Percentiles rank a stretch among this genome's conserved stretches.
Conservation (phyloP, 345 rosid genomes). For the Brassica napus region Da-Ae NC_063452.1:61432001-61432500, state of each 20-base stretch:
- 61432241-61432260: conserved; percentile 54
- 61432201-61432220: conserved; percentile 55
- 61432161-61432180: conserved; percentile 51
- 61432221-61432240: conserved; percentile 68
- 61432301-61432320: conserved; percentile 62
- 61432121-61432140: conserved; percentile 55
- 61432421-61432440: conserved; percentile 66
- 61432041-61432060: conserved; percentile 71
- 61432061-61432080: conserved; percentile 63
- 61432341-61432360: conserved; percentile 52
- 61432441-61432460: conserved; percentile 69
- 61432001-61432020: conserved; percentile 62
- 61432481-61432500: conserved; percentile 61
- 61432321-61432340: conserved; percentile 53
- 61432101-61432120: conserved; percentile 52
- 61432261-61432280: conserved; percentile 52
- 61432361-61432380: conserved; percentile 39
- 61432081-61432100: conserved; percentile 67
- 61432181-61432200: conserved; percentile 59
- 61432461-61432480: conserved; percentile 68
- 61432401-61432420: conserved; percentile 58
- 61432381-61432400: conserved; percentile 46
- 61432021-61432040: conserved; percentile 59
- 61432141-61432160: conserved; percentile 70
- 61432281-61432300: conserved; percentile 59